These are phyloP conservation scores for Clarireedia paspali DNA, from an alignment of 2,329 filamentous ascomycete genomes.

Conservation along the genomic window DNA sequence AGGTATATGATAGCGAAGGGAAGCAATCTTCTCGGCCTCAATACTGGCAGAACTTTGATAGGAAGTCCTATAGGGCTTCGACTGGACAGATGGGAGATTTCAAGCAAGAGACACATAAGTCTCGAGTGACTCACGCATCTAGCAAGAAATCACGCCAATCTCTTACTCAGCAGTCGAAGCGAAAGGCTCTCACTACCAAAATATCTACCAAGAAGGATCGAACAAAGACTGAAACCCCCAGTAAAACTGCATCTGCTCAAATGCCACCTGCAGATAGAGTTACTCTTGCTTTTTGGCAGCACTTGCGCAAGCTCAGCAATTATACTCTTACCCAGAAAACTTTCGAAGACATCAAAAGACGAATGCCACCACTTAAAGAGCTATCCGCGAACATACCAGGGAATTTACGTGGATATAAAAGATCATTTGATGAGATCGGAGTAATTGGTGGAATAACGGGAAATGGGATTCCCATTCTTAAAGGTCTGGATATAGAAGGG, in stretches of 20 bases:
- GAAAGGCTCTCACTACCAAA: not conserved
- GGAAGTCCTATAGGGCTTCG: constrained; percentile 2
- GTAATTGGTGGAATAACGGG: not conserved
- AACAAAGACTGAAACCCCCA: not conserved
- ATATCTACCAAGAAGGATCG: not conserved
- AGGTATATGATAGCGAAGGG: constrained; percentile 16
- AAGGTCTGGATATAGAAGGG: not conserved
- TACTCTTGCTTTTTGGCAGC: not conserved
- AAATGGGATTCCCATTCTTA: not conserved
- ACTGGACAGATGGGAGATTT: constrained; percentile 2
- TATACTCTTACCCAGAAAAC: not conserved
- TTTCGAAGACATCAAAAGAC: not conserved
- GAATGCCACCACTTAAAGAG: constrained; percentile 2
- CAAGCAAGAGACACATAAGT: not conserved
- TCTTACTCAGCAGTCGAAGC: not conserved
- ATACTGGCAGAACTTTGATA: constrained; percentile 13
- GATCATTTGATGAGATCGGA: constrained; percentile 3
- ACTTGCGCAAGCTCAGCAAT: not conserved
- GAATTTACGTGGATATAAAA: constrained; percentile 4
- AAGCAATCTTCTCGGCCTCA: constrained; percentile 10
- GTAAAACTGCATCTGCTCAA: not conserved
- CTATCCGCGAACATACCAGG: not conserved
- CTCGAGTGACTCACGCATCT: not conserved
- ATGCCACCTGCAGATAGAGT: not conserved
- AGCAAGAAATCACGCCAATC: not conserved